Conservation (phyloP, 805 yeast genomes). For the Candida argentea region DNA sequence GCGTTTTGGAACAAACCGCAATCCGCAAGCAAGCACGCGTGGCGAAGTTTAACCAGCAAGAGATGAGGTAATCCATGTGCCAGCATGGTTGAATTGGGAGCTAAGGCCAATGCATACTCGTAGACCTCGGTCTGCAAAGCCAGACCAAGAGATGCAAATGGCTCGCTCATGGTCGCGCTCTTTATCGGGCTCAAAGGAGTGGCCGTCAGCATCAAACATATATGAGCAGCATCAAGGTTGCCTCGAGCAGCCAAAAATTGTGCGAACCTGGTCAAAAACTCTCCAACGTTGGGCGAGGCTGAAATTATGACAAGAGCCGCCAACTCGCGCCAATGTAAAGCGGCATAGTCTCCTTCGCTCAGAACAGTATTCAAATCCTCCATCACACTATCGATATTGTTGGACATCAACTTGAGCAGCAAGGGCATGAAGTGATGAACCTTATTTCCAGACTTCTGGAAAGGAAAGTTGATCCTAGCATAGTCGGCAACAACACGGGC, state of each 20-base stretch:
- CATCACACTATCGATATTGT: constrained; percentile 46
- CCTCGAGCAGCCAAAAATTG: constrained; percentile 28
- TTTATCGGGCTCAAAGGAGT: constrained; percentile 26
- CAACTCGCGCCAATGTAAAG: constrained; percentile 41
- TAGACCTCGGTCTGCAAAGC: constrained; percentile 56
- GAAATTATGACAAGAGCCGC: constrained; percentile 29
- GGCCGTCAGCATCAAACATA: constrained; percentile 39
- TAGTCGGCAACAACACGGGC: constrained; percentile 48
- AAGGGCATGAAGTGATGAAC: constrained; percentile 40
- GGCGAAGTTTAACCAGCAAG: constrained; percentile 50
- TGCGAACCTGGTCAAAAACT: constrained; percentile 44
- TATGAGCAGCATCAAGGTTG: constrained; percentile 26
- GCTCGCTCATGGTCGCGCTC: constrained; percentile 6
- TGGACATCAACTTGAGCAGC: constrained; percentile 54
- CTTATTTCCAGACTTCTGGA: constrained; percentile 29
- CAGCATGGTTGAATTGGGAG: constrained; percentile 17
- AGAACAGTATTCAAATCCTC: constrained; percentile 35
- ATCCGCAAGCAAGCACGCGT: constrained; percentile 64
- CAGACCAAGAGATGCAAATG: constrained; percentile 32
- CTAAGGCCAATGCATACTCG: constrained; percentile 38
- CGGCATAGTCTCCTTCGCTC: constrained; percentile 38
- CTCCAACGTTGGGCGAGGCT: constrained; percentile 13
- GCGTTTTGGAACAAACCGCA: constrained; percentile 49
- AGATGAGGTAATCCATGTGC: constrained; percentile 42
- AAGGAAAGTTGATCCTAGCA: constrained; percentile 35